Evolutionary conservation across 2,329 filamentous ascomycete species (phyloP), one percentile per base, ranked within the genome.

Genomic region (Hymenoscyphus fructigenus): DNA sequence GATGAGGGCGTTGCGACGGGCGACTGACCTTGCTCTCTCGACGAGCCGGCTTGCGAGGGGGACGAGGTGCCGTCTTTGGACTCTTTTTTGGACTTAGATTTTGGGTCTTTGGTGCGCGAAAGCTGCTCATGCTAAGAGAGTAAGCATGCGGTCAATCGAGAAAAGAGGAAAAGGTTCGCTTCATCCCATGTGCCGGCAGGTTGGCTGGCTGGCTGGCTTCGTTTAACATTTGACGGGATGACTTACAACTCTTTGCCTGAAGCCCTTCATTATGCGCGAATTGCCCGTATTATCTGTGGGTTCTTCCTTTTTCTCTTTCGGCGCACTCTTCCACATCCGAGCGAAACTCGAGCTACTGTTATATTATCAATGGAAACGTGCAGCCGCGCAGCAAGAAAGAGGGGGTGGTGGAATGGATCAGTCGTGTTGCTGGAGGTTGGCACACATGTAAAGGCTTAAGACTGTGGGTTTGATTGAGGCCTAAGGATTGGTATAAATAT

Each of bases 231-330:
- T 58, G 17, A 57, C 47, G 70, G 57, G 72, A 71, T 70, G 72
- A 69, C 91, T 85, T 88, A 97, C 93, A 85, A 97, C 93, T 90
- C 91, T 92, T 85, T 96, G 92, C 82, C 93, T 91, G 81, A 98
- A 96, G 79, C 92, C 91, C 84, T 97, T 97, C 94, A 98, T 97
- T 81, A 85, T 91, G 80, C 59, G 64, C 36, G 38, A 28, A 32
- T 28, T 53, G 32, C 55, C 23, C 32, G 28, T 10, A 55, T 59
- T 62, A 66, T 63, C 61, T n/a, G 44, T 38, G 15, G 32, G 26
- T 41, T 38, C 41, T 34, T 58, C 38, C 56, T 23, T 44, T 15
- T 44, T 57, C 32, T 36, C 34, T 26, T 23, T 20, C 62, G 20
- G 44, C 34, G 44, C 41, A 29, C 60, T 29, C n/a, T 36, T 34